Percentiles rank a stretch among this genome's conserved stretches.
Evolutionary conservation across 2,329 filamentous ascomycete species (phyloP).

Genomic region (Trichoderma cornu-damae): DNA sequence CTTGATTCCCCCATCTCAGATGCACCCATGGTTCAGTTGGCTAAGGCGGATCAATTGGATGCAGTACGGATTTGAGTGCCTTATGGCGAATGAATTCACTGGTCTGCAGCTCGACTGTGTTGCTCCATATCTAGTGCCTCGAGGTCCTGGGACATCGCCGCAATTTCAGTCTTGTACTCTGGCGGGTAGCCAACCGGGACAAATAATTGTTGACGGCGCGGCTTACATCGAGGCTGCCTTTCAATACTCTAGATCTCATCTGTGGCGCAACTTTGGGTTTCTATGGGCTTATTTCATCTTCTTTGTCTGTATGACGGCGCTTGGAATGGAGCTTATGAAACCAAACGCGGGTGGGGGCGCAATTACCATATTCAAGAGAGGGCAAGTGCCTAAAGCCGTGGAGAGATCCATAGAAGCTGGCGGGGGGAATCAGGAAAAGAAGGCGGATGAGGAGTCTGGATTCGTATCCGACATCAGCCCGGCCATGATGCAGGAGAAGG

Average conservation of each 20-base stretch:
- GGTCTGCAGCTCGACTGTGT: conserved; percentile 54
- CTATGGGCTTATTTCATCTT: conserved; percentile 69
- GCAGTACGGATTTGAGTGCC: conserved; percentile 64
- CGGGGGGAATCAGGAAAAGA: conserved; percentile 31
- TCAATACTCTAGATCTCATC: conserved; percentile 51
- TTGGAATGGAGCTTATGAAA: conserved; percentile 63
- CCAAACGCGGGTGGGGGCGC: conserved; percentile 55
- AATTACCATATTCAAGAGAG: conserved; percentile 58
- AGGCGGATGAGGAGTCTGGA: conserved; percentile 48
- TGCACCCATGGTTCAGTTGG: conserved; percentile 60
- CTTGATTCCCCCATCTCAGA: conserved; percentile 52
- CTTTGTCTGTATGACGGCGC: conserved; percentile 66
- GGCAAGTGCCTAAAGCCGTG: conserved; percentile 55
- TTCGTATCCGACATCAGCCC: conserved; percentile 48
- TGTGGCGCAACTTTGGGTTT: conserved; percentile 75
- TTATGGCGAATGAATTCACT: conserved; percentile 60
- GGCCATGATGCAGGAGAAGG: conserved; percentile 45
- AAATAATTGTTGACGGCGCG: conserved; percentile 46
- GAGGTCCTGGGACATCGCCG: conserved; percentile 29
- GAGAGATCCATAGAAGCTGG: conserved; percentile 53
- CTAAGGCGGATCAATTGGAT: conserved; percentile 63
- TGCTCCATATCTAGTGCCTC: conserved; percentile 53
- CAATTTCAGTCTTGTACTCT: conserved; percentile 52
- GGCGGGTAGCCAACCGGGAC: conserved; percentile 42
- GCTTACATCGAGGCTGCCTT: conserved; percentile 51